phyloP scores from a whole-genome alignment of 116 monocot genomes.

The Iris pallida region DNA sequence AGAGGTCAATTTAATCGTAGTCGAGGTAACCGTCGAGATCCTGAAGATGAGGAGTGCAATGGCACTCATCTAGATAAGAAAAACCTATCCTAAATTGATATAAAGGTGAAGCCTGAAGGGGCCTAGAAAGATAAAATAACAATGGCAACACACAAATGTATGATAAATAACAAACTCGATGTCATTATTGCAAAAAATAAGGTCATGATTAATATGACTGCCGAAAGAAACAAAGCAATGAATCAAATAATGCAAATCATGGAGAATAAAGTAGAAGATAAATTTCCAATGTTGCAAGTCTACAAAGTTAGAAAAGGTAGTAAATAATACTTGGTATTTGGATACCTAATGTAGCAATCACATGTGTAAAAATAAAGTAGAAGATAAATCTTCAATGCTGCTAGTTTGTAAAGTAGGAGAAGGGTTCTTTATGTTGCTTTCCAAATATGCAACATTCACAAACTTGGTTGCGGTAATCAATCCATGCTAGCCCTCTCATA shows the following conservation, averaged over 20 bases:
- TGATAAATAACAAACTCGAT: neutral
- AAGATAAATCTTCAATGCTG: neutral
- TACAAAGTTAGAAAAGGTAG: neutral
- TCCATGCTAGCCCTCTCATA: neutral
- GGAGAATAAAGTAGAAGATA: neutral
- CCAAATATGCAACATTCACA: constrained; percentile 3
- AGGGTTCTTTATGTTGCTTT: neutral
- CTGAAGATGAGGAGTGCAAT: too few relatives aligned
- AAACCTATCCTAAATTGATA: neutral
- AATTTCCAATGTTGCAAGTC: neutral
- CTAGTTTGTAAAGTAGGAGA: neutral
- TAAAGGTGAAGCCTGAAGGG: neutral
- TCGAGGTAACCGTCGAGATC: too few relatives aligned
- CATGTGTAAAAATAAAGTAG: neutral
- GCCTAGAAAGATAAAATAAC: too few relatives aligned
- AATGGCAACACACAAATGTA: neutral
- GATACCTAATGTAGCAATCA: neutral
- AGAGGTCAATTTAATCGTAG: too few relatives aligned
- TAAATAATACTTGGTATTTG: neutral
- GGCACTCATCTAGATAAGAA: too few relatives aligned
- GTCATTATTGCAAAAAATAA: neutral
- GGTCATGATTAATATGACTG: neutral
- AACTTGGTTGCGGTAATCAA: neutral
- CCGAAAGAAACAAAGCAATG: neutral
- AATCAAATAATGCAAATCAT: neutral